Base-by-base conservation (phyloP, 441 rosid genomes). In the Aleurites moluccanus region DNA sequence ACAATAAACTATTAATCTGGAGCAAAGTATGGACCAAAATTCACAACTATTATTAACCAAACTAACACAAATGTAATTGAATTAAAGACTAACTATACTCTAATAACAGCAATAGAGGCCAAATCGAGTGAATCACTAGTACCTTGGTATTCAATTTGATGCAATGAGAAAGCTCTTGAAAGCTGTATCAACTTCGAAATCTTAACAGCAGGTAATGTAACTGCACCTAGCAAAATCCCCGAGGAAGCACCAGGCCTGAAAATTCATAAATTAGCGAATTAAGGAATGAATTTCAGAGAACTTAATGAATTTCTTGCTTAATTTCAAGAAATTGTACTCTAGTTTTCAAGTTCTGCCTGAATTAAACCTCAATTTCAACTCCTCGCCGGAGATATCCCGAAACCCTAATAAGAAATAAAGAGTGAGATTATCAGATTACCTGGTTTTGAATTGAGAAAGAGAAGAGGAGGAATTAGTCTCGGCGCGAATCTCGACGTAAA, bases 241-340 rank as follows among this genome's bases (percentile, higher is more conserved):
- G 99, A 96, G 6, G 98, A 87, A 77, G 88, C 97, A 38, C 96
- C 98, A 6, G 88, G 87, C 85, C 99, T 95, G 78, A 57, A 77
- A 78, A 75, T 76, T 14, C 50, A 66, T 42, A 30, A 14, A 30
- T 57, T 10, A 55, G n/a, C 11, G 10, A 55, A n/a, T 20, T 20
- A 55, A 50, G 1, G 21, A 13, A 49, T 13, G 20, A 49, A 50
- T 18, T n/a, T 50, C 55, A 16, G 20, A 5, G 7, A 18, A n/a
- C 20, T n/a, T 50, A 7, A 4, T 50, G 40, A 35, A 35, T 38
- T 38, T 38, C 40, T 38, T 8, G 1, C 6, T 38, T 38, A 38
- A 38, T 38, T 38, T 38, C 40, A 38, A 38, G 8, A 38, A 38
- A 50, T 15, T 50, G 6, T 18, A 14, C 55, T 65, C 70, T 27